phyloP scores from a whole-genome alignment of 2,329 filamentous ascomycete species.

The Pestalotiopsis sp. region DNA sequence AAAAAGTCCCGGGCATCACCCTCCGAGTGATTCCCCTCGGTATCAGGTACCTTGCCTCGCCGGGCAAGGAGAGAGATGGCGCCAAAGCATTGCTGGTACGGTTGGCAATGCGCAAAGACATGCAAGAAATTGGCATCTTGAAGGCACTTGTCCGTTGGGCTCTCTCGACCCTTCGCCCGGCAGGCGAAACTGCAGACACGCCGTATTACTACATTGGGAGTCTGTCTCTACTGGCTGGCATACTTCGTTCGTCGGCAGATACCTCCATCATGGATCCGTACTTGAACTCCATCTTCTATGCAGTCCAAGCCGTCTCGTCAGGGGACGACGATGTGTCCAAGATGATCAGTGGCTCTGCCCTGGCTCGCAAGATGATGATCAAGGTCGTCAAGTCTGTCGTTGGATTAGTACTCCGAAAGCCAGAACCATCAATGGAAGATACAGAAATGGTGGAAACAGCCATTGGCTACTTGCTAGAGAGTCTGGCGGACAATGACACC shows the following conservation, averaged over 20 bases:
- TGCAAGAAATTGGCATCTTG: slow-evolving; percentile 77
- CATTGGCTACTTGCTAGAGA: slow-evolving; percentile 79
- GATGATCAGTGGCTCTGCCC: slow-evolving; percentile 69
- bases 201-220: slow-evolving; percentile 80
- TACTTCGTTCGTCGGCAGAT: slow-evolving; percentile 70
- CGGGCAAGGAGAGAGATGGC: slow-evolving; percentile 87
- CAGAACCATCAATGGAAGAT: slow-evolving; percentile 41
- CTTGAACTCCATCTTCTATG: slow-evolving; percentile 66
- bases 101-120: slow-evolving; percentile 81
- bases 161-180: slow-evolving; percentile 58
- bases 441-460: slow-evolving; percentile 73
- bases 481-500: slow-evolving; percentile 84
- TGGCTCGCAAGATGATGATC: slow-evolving; percentile 79
- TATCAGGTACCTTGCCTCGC: slow-evolving; percentile 69
- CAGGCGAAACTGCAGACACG: slow-evolving; percentile 41
- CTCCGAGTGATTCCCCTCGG: slow-evolving; percentile 72
- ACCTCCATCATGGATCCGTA: slow-evolving; percentile 74
- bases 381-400: slow-evolving; percentile 82
- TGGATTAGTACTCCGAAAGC: slow-evolving; percentile 63
- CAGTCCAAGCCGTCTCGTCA: slow-evolving; percentile 62
- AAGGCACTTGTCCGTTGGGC: slow-evolving; percentile 72
- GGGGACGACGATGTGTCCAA: slow-evolving; percentile 49
- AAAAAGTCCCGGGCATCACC: slow-evolving; percentile 69
- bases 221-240: slow-evolving; percentile 76
- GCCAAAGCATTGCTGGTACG: slow-evolving; percentile 83